phyloP scores from a whole-genome alignment of 495 filamentous ascomycete genomes.

The Talaromyces liani region DNA sequence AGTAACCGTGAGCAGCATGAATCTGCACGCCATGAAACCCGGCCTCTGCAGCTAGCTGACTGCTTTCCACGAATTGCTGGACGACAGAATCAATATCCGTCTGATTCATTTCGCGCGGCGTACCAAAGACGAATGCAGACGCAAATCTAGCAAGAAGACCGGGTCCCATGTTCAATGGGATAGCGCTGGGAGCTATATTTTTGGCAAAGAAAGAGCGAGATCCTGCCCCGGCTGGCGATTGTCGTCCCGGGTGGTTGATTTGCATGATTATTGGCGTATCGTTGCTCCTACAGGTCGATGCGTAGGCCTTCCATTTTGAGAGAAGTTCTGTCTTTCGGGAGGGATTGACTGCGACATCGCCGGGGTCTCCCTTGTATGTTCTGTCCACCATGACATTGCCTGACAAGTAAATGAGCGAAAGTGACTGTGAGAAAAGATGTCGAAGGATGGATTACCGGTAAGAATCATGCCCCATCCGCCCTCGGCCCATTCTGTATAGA shows the following conservation, averaged over 20 bases:
- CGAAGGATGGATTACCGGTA: conserved; percentile 16
- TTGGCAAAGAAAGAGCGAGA: conserved; percentile 34
- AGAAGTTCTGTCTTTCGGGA: conserved; percentile 23
- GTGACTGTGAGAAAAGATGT: neutral
- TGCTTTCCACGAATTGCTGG: conserved; percentile 39
- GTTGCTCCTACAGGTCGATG: conserved; percentile 33
- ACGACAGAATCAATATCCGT: conserved; percentile 43
- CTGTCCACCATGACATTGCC: conserved; percentile 54
- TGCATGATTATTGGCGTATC: conserved; percentile 47
- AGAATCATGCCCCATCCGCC: conserved; percentile 45
- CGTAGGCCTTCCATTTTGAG: conserved; percentile 39
- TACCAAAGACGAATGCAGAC: conserved; percentile 28
- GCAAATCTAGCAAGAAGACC: conserved; percentile 27
- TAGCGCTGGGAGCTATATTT: conserved; percentile 39
- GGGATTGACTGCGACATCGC: conserved; percentile 32
- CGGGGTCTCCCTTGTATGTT: conserved; percentile 36
- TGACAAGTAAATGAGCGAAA: conserved; percentile 2
- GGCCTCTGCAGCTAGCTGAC: conserved; percentile 42
- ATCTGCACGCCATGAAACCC: conserved; percentile 76
- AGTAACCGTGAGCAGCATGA: conserved; percentile 66
- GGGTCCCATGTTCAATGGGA: conserved; percentile 32
- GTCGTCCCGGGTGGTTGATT: conserved; percentile 51
- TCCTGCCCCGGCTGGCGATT: conserved; percentile 41
- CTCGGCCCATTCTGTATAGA: conserved; percentile 42
- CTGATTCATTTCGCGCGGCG: conserved; percentile 39